Base-by-base conservation (phyloP, 1,139 yeast species). In the Kurtzmaniella natalensis region DNA sequence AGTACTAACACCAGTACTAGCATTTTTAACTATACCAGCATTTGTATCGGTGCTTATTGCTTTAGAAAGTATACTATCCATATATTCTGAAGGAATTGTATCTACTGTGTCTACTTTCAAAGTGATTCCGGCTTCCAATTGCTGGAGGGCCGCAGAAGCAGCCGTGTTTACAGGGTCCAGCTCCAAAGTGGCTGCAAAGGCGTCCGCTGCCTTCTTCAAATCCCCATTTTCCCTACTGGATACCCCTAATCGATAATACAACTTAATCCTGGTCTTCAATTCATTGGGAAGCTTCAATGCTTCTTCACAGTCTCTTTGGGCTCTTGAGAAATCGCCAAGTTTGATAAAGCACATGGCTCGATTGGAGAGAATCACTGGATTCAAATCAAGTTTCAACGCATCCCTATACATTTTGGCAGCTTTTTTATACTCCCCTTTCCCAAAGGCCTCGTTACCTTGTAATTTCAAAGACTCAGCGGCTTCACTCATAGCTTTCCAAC, bases 321-420 rank as follows among this genome's bases (percentile, higher is more conserved):
- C 94, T 27, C 75, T 69, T 3, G 62, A 58, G 62, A 70, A 76
- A 30, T 72, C 70, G 6, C 66, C 56, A 5, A 81, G 58, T 45
- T 81, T 77, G 35, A 84, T 55, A 44, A 77, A 71, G 19, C 88
- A 75, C 53, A 85, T 81, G 3, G 96, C 94, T 35, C 89, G 64
- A 55, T 89, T 89, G 10, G 95, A 79, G 53, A 74, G 82, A 5
- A 86, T 64, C 4, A 82, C 71, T 0, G 95, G 71, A 46, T 81
- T 78, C 0, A 78, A 70, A 40, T 78, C 81, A 29, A 73, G 38
- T 7, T 60, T 64, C 26, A 85, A 68, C 4, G 95, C 94, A 42
- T 75, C 74, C 3, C 81, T 60, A 54, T 89, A 89, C 3, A 71
- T 58, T 25, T 65, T 58, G 7, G 78, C 73, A 1, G 96, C 95